A percentile compares a stretch with the other conserved stretches of the same genome.
phyloP scores from a whole-genome alignment of 768 basidiomycete genomes.

The Calocera viscosa region DNA sequence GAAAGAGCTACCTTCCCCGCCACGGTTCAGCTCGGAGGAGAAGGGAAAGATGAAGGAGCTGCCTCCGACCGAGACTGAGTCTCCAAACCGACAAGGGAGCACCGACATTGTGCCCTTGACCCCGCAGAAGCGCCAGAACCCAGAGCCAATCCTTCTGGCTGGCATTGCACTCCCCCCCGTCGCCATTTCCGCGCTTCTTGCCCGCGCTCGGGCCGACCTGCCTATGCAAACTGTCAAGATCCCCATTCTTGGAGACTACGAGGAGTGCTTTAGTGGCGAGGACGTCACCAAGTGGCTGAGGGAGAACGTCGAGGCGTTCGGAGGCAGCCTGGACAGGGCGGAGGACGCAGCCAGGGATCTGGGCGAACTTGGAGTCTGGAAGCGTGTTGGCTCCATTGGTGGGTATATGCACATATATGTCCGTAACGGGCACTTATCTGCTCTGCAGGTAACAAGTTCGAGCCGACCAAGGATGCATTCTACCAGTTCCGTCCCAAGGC shows the following conservation, averaged over 20 bases:
- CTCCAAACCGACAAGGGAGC: background rate
- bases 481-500: slow-evolving; percentile 79
- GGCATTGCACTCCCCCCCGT: slow-evolving; percentile 56
- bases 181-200: slow-evolving; percentile 55
- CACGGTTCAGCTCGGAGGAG: background rate
- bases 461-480: slow-evolving; percentile 62
- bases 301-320: slow-evolving; percentile 63
- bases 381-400: slow-evolving; percentile 56
- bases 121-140: slow-evolving; percentile 23
- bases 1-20: slow-evolving; percentile 22
- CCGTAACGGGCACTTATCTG: background rate
- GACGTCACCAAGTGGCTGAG: slow-evolving; percentile 80
- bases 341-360: slow-evolving; percentile 59
- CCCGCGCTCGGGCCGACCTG: slow-evolving; percentile 59
- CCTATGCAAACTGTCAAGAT: slow-evolving; percentile 58
- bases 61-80: background rate
- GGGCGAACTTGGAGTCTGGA: slow-evolving; percentile 45
- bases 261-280: slow-evolving; percentile 76
- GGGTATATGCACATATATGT: background rate
- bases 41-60: slow-evolving; percentile 5
- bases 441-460: slow-evolving; percentile 60
- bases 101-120: slow-evolving; percentile 1
- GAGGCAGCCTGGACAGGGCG: slow-evolving; percentile 62
- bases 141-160: slow-evolving; percentile 53
- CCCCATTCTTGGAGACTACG: slow-evolving; percentile 71